Conservation (phyloP, 2,329 filamentous ascomycete genomes). For the Clarireedia paspali region DNA sequence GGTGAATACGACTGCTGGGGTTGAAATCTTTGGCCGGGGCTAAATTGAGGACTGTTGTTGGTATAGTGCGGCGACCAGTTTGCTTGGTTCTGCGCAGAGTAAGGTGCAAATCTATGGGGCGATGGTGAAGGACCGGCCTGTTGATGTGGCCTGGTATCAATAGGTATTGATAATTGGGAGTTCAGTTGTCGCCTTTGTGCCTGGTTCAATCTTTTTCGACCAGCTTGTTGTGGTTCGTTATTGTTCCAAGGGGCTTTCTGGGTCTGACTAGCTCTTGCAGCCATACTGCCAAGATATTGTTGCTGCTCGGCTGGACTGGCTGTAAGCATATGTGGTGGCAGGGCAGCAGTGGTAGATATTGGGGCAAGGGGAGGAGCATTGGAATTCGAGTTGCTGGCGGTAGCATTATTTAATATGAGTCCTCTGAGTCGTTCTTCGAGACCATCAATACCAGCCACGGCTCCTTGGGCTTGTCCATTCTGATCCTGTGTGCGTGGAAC, state of each 20-base stretch:
- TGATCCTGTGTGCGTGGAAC: constrained; percentile 3
- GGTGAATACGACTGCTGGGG: constrained; percentile 18
- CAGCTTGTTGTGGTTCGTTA: constrained; percentile 19
- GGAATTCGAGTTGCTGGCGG: neutral
- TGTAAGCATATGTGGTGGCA: constrained; percentile 20
- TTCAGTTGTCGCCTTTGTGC: constrained; percentile 57
- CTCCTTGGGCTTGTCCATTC: neutral
- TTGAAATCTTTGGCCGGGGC: constrained; percentile 15
- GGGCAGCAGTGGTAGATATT: constrained; percentile 8
- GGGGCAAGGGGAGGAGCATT: constrained; percentile 21
- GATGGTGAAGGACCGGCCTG: constrained; percentile 27
- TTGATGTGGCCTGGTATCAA: constrained; percentile 38
- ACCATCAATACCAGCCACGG: constrained; percentile 9
- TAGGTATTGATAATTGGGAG: constrained; percentile 47
- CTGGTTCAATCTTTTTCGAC: constrained; percentile 49
- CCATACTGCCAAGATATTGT: constrained; percentile 14
- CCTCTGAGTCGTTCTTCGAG: constrained; percentile 51
- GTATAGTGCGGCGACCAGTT: constrained; percentile 5
- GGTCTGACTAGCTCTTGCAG: neutral
- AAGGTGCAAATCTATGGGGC: constrained; percentile 19
- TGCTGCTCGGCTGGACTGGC: constrained; percentile 17
- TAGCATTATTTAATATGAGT: constrained; percentile 50
- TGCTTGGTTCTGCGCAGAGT: constrained; percentile 9
- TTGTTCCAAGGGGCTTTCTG: constrained; percentile 16
- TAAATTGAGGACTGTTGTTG: constrained; percentile 6